These are phyloP conservation scores for Podaxis sp. DNA, from an alignment of 768 basidiomycete genomes.

Conservation along the genomic window DNA sequence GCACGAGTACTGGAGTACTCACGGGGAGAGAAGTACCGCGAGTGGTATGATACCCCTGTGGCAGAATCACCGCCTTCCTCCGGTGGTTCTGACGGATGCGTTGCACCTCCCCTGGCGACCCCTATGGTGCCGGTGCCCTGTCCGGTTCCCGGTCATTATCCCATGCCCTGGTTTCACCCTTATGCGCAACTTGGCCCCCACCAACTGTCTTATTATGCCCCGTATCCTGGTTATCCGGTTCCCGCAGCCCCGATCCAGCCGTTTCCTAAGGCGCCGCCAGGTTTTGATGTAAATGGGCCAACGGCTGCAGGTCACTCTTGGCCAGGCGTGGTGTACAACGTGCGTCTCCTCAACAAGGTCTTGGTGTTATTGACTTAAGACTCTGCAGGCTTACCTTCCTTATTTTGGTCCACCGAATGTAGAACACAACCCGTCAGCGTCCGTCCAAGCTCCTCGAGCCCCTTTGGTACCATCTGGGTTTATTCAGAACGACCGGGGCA, in stretches of 20 bases:
- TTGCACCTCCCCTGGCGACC: neutral
- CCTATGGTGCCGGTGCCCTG: slow-evolving; percentile 27
- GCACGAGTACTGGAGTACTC: neutral
- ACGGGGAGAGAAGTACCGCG: slow-evolving; percentile 6
- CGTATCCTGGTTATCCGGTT: slow-evolving; percentile 42
- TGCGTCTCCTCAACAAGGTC: slow-evolving; percentile 24
- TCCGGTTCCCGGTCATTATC: slow-evolving; percentile 36
- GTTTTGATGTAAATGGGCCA: slow-evolving; percentile 33
- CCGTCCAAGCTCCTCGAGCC: slow-evolving; percentile 31
- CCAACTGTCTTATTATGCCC: slow-evolving; percentile 44
- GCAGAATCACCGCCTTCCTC: neutral
- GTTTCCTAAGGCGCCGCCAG: slow-evolving; percentile 28
- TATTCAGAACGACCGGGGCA: slow-evolving; percentile 68
- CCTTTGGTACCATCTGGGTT: slow-evolving; percentile 66
- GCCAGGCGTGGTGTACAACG: slow-evolving; percentile 42
- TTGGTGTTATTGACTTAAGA: slow-evolving; percentile 1
- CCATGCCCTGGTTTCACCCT: slow-evolving; percentile 48
- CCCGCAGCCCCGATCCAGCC: slow-evolving; percentile 20
- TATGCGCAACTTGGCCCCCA: slow-evolving; percentile 49
- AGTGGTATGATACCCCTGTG: slow-evolving; percentile 13
- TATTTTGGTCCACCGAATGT: slow-evolving; percentile 34
- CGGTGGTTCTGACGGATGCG: neutral
- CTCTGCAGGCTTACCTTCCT: slow-evolving; percentile 41
- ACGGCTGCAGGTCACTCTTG: slow-evolving; percentile 29
- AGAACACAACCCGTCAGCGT: slow-evolving; percentile 21